Evolutionary conservation across 768 basidiomycete genomes (phyloP), one percentile per base, ranked within the genome.

Genomic region (Hydnum rufescens): DNA sequence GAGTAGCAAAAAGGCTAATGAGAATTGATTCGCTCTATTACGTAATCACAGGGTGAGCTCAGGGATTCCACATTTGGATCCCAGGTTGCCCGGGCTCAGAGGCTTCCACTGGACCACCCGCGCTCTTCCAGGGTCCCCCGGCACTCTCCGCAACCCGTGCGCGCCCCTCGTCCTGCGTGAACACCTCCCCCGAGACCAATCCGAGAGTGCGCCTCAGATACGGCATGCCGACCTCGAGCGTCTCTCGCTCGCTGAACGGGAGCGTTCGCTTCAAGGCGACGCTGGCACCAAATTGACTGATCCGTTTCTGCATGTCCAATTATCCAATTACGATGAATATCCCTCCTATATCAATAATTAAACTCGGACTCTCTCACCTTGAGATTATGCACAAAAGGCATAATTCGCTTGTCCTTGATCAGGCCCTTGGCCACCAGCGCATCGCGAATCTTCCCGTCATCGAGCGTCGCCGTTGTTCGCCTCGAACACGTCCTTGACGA

Each of bases 301-400:
- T 83, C 32, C 82, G 82, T 78, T 81, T 86, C 84, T 89, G 61
- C 31, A 49, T 16, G 51, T 25, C 3, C 43, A n/a, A 13, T 4
- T 56, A 28, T 59, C 53, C 47, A 19, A 32, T 18, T 46, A 43
- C 16, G 5, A 49, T 22, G 2, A 18, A 47, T 44, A n/a, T n/a
- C n/a, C n/a, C n/a, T n/a, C n/a, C n/a, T n/a, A n/a, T n/a, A n/a
- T n/a, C n/a, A n/a, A n/a, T n/a, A n/a, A n/a, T n/a, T n/a, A n/a
- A n/a, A n/a, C n/a, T n/a, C n/a, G n/a, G n/a, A n/a, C n/a, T n/a
- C n/a, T n/a, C 71, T 32, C 51, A 90, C 93, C 80, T 95, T 92
- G 78, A 96, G 84, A 29, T 72, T 68, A 54, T 93, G 85, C 44
- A 90, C 76, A 67, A 93, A 96, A 4, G 92, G 92, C 93, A 96